Base-by-base conservation (phyloP, 176 grass and related monocot genomes). In the Hsuehochloa calcarea region DNA sequence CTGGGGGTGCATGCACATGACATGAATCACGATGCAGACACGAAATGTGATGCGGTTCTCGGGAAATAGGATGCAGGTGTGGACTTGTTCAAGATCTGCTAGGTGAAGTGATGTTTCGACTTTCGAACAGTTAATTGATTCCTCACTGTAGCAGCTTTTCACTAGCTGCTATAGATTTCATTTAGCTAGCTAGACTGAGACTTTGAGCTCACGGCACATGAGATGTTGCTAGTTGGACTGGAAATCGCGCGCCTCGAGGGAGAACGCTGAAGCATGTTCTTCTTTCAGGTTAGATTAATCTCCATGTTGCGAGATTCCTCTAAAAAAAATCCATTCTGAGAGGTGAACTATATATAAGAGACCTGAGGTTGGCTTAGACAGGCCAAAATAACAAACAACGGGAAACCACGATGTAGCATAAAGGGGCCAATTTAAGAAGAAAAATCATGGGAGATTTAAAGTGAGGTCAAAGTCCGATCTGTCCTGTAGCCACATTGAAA, bases 1-100 rank as follows among this genome's bases (percentile, higher is more conserved):
- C 81, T 60, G 37, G 74, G 81, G 44, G 3, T 4, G 55, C 68
- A 29, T 20, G 78, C 85, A 81, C 78, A 56, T 82, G 80, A 59
- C 15, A n/a, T 34, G 31, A 34, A 34, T 2, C 31, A 34, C 3
- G 31, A 2, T 34, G 49, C 47, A 25, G 61, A 67, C 50, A 6
- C 63, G n/a, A 3, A 1, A 39, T 23, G 61, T 35, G 44, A 68
- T 12, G 44, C 41, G 62, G 43, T 66, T 80, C 45, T 39, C 35
- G 44, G 45, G 13, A 35, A 37, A 84, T 66, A 70, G 38, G 59
- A 74, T 25, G 81, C 70, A 50, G 72, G 68, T 50, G 72, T 17
- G 5, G 23, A 64, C 76, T 77, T 12, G 63, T 16, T 55, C 47
- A 4, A 8, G 83, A 85, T 85, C 72, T 55, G 41, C 67, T 4